Evolutionary conservation across 2,329 filamentous ascomycete species (phyloP).

Genomic region (Paraconiothyrium sp.): DNA sequence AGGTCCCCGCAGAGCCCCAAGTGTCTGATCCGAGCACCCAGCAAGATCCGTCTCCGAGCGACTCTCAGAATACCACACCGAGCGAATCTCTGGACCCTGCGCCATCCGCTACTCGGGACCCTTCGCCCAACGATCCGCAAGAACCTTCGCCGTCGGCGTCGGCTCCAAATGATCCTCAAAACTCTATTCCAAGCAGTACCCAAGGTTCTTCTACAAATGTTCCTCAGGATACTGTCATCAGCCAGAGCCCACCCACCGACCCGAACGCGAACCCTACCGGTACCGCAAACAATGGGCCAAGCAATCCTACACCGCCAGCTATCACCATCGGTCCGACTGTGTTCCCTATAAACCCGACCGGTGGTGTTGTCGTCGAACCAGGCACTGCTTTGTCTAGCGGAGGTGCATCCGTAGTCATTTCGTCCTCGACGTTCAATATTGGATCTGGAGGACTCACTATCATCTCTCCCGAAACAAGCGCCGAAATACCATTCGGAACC

Average conservation of each 20-base stretch:
- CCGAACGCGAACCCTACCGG: constrained; percentile 13
- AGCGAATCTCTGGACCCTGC: neutral
- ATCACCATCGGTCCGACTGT: constrained; percentile 27
- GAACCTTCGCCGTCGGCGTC: neutral
- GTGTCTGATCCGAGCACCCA: neutral
- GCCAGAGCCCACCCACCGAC: constrained; percentile 1
- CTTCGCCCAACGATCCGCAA: neutral
- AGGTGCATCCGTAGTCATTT: constrained; percentile 19
- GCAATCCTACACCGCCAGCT: constrained; percentile 12
- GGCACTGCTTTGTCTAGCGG: constrained; percentile 23
- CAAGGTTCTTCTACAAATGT: constrained; percentile 1
- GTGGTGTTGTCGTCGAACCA: constrained; percentile 28
- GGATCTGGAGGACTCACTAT: constrained; percentile 22
- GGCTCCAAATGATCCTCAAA: constrained; percentile 2
- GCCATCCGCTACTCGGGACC: constrained; percentile 4
- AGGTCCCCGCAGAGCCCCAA: constrained; percentile 1
- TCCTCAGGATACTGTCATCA: neutral
- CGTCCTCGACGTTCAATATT: constrained; percentile 25
- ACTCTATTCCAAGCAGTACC: neutral
- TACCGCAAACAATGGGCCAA: neutral
- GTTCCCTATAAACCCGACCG: constrained; percentile 23
- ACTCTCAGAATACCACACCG: neutral
- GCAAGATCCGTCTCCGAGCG: neutral
- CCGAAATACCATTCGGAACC: constrained; percentile 8
- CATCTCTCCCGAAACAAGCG: constrained; percentile 15